Evolutionary conservation across 2,329 filamentous ascomycete genomes (phyloP), one percentile per base, ranked within the genome.

Genomic region (Fusarium agapanthi): DNA sequence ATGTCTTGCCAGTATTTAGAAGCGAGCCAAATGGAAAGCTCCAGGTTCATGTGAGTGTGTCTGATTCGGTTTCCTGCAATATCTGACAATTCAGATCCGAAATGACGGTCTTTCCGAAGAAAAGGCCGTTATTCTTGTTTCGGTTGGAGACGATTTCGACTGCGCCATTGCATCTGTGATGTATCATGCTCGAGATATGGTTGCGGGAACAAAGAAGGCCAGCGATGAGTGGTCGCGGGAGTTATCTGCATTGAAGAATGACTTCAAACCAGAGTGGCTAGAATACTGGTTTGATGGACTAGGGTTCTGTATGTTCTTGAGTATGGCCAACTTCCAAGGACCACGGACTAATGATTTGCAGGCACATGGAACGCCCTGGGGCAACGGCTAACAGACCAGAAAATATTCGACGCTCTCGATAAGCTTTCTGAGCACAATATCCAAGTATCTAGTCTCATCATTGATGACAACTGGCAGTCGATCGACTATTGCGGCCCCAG

Each of bases 381-480:
- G 0, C 94, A 97, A 76, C 85, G 91, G 48, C 85, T 99, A 38
- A 96, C 91, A 0, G 93, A 95, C 67, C 86, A 93, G 26, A 97
- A 94, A 76, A 89, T 99, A 20, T 85, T 95, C 18, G 81, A 90
- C 44, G 94, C 95, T 3, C 84, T 98, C 2, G 89, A 94, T 65
- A 86, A 88, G 4, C 84, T 99, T 16, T 88, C 91, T 9, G 85
- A 90, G 35, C 88, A 93, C 62, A 88, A 91, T 2, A 93, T 99
- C 77, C 90, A 92, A 45, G 87, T 98, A 50, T 91, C 90, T 1
- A 97, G 91, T 77, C 86, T 99, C 5, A 97, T 98, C 69, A 97
- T 99, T 70, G 96, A 99, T 76, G 96, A 99, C 79, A 97, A 97
- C 76, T 99, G 96, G 96, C 95, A 97, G 81, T 89, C 92, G 14